Evolutionary conservation across 2,329 filamentous ascomycete species (phyloP), one percentile per base, ranked within the genome.

Genomic region (Sphaceloma murrayae): DNA sequence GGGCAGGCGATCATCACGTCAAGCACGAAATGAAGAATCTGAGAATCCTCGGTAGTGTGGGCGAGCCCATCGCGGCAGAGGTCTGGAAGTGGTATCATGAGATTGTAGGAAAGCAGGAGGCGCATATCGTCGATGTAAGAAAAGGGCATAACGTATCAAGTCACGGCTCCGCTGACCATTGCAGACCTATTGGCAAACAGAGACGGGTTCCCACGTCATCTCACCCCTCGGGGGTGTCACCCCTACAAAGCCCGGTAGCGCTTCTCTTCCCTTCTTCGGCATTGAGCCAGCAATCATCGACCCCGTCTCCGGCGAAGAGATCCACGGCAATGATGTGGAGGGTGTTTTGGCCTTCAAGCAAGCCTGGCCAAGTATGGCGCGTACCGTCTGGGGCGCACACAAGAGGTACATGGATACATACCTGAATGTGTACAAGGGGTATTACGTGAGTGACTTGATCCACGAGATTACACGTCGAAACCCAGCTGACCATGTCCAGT

Each of bases 41-140:
- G 50, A 78, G 91, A 61, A 82, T 96, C 4, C 72, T 98, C 14
- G 91, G 89, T 48, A 94, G 89, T 13, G 91, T 98, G 47, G 91
- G 91, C 54, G 91, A 98, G 70, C 91, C 91, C 29, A 98, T 98
- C 57, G 89, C 91, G 13, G 85, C 89, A 16, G 91, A 98, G 65
- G 84, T 98, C 48, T 98, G 91, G 91, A 96, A 96, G 69, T 98
- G 91, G 91, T 98, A 96, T 69, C 89, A 87, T 62, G 87, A 96
- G 65, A 75, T 83, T 54, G 87, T 98, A 43, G 91, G 91, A 59
- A 93, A 87, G 73, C 82, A 89, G 65, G 81, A 94, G 64, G 82
- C 85, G 38, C 91, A 98, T 60, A 74, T 98, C 63, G 81, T 95
- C 45, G 91, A 98, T 63, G 87, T 94, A 71, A 75, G 86, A 77